Percentiles rank a stretch among this genome's conserved stretches.
These are phyloP conservation scores for Pseudogymnoascus sp. DNA, from an alignment of 2,329 filamentous ascomycete genomes.

Conservation along the genomic window DNA sequence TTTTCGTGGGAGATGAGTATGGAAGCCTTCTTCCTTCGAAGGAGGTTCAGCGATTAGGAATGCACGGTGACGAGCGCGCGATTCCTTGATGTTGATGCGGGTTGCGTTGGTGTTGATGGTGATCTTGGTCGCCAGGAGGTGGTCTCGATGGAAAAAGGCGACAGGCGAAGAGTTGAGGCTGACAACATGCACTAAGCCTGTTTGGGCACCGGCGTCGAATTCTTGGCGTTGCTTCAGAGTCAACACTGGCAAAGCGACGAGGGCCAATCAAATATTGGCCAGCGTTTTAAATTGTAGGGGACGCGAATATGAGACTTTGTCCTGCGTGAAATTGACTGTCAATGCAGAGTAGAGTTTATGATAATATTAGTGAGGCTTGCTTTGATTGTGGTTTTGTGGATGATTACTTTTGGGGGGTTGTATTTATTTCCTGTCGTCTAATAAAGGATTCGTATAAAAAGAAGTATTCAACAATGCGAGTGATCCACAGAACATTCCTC, in stretches of 20 bases:
- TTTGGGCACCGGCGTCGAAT: constrained; percentile 19
- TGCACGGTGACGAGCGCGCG: constrained; percentile 28
- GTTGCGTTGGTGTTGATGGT: constrained; percentile 12
- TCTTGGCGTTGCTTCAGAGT: constrained; percentile 6
- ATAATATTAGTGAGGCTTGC: background rate
- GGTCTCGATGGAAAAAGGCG: constrained; percentile 10
- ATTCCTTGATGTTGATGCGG: constrained; percentile 24
- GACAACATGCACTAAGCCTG: constrained; percentile 33
- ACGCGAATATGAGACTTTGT: background rate
- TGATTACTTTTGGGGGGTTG: background rate
- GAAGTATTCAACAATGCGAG: background rate
- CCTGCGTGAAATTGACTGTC: background rate
- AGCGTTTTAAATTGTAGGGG: background rate
- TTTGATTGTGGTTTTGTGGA: background rate
- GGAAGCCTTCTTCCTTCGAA: constrained; percentile 24
- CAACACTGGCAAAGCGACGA: background rate
- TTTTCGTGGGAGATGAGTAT: constrained; percentile 21
- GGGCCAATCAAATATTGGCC: constrained; percentile 6
- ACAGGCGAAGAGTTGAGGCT: constrained; percentile 20
- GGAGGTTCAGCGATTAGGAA: constrained; percentile 28
- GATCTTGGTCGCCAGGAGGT: constrained; percentile 13
- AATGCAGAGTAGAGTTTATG: background rate
- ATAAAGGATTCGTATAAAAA: background rate
- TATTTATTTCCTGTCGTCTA: background rate
- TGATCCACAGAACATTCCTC: background rate